Conservation (phyloP, 2,329 filamentous ascomycete species). For the Alternaria dauci region DNA sequence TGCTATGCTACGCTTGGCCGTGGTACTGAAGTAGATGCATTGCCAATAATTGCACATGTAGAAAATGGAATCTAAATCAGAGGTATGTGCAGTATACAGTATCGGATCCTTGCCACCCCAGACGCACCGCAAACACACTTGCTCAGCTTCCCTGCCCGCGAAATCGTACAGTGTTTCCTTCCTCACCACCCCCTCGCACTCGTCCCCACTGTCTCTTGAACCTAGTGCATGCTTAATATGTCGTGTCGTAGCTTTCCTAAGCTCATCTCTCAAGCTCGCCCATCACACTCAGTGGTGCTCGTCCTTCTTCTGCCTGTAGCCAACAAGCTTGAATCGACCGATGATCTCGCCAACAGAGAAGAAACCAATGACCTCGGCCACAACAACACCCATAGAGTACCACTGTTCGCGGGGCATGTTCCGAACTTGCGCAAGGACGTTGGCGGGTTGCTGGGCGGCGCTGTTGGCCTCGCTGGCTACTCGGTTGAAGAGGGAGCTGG, state of each 20-base stretch:
- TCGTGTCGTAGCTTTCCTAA: conserved; percentile 17
- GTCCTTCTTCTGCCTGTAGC: conserved; percentile 67
- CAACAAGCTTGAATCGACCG: conserved; percentile 92
- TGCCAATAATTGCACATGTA: conserved; percentile 43
- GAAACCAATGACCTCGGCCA: conserved; percentile 91
- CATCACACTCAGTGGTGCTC: conserved; percentile 42
- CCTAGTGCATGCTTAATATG: conserved; percentile 13
- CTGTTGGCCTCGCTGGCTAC: conserved; percentile 51
- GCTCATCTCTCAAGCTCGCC: background rate
- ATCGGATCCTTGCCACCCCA: conserved; percentile 27
- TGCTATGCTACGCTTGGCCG: background rate
- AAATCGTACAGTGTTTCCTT: conserved; percentile 33
- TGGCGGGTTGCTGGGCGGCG: conserved; percentile 62
- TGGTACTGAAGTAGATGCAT: conserved; percentile 25
- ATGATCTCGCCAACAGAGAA: conserved; percentile 98
- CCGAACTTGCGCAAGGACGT: conserved; percentile 67
- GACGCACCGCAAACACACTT: conserved; percentile 32
- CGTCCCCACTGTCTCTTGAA: conserved; percentile 1
- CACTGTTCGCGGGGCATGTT: conserved; percentile 76
- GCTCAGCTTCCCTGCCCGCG: conserved; percentile 20
- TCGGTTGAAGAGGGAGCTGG: conserved; percentile 64
- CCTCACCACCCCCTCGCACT: conserved; percentile 8
- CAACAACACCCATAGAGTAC: conserved; percentile 76
- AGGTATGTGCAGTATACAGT: conserved; percentile 54
- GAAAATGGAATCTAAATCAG: conserved; percentile 50